Conservation (phyloP, 2,329 filamentous ascomycete species). For the Daldinia eschscholtzii region DNA sequence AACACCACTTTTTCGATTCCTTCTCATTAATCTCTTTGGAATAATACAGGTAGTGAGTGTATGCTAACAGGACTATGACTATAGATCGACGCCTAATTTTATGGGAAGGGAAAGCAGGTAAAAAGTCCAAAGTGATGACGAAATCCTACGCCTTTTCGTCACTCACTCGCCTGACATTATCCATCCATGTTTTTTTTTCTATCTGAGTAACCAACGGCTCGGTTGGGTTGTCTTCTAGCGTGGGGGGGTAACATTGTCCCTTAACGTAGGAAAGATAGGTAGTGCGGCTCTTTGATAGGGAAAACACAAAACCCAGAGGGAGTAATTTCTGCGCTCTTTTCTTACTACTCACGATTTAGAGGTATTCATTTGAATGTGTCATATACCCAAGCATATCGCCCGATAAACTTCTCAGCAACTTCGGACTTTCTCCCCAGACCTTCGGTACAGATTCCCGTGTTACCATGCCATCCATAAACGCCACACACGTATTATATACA, state of each 20-base stretch:
- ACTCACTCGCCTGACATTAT: slow-evolving; percentile 26
- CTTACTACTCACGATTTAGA: slow-evolving; percentile 20
- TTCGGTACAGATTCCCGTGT: slow-evolving; percentile 36
- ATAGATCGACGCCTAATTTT: slow-evolving; percentile 21
- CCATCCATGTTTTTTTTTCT: slow-evolving; percentile 20
- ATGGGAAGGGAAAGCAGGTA: slow-evolving; percentile 4
- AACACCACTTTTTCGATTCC: slow-evolving; percentile 28
- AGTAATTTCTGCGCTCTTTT: slow-evolving; percentile 20
- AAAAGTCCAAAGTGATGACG: slow-evolving; percentile 31
- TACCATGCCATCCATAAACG: slow-evolving; percentile 28
- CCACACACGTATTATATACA: slow-evolving; percentile 33
- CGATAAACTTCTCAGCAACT: slow-evolving; percentile 12
- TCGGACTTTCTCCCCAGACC: slow-evolving; percentile 30
- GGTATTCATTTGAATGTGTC: background rate
- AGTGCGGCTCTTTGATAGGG: slow-evolving; percentile 40
- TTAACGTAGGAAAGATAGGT: slow-evolving; percentile 33
- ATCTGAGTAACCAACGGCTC: slow-evolving; percentile 32
- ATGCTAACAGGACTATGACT: slow-evolving; percentile 11
- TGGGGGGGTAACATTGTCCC: slow-evolving; percentile 38
- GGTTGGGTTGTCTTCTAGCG: slow-evolving; percentile 27
- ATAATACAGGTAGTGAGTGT: background rate
- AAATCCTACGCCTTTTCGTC: slow-evolving; percentile 29
- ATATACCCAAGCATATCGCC: slow-evolving; percentile 1
- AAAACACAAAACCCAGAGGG: background rate
- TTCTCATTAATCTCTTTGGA: background rate